Percentiles rank a stretch among this genome's conserved stretches.
Evolutionary conservation across 202 grass and related monocot species (phyloP).

Genomic region (Panicum hallii): DNA sequence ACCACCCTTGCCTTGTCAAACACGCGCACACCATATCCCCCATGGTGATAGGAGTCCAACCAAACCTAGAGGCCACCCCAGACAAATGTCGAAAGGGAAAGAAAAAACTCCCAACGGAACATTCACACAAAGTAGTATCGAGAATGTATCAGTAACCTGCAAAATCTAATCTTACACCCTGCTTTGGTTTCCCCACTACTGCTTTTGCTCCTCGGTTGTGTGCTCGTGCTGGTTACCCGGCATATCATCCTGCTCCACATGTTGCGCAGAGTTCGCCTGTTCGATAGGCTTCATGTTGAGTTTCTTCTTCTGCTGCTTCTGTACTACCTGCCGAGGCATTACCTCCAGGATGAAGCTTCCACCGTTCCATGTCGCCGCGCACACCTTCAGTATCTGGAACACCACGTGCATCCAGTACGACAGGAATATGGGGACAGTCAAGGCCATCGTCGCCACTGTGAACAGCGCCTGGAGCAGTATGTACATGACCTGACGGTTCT

Average conservation of each 20-base stretch:
- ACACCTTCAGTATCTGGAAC: slow-evolving; percentile 95
- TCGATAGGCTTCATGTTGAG: slow-evolving; percentile 67
- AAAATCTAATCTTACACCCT: slow-evolving; percentile 38
- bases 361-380: slow-evolving; percentile 85
- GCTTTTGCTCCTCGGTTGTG: slow-evolving; percentile 31
- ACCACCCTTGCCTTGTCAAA: slow-evolving; percentile 23
- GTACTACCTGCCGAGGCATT: slow-evolving; percentile 75
- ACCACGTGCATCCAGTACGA: slow-evolving; percentile 76
- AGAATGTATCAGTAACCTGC: slow-evolving; percentile 7
- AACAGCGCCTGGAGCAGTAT: slow-evolving; percentile 83
- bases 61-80: neutral
- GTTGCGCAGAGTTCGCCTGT: neutral
- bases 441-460: slow-evolving; percentile 83
- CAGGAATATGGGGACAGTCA: slow-evolving; percentile 90
- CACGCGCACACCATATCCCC: neutral
- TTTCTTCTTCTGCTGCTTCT: slow-evolving; percentile 91
- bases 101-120: neutral
- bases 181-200: slow-evolving; percentile 12
- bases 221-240: slow-evolving; percentile 14
- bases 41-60: neutral
- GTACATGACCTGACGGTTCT: slow-evolving; percentile 92
- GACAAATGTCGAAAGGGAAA: neutral
- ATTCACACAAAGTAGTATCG: neutral
- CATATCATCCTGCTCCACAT: neutral
- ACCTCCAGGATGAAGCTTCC: slow-evolving; percentile 94